These are phyloP conservation scores for Debaryomyces singareniensis DNA, from an alignment of 1,139 yeast species.

Conservation along the genomic window DNA sequence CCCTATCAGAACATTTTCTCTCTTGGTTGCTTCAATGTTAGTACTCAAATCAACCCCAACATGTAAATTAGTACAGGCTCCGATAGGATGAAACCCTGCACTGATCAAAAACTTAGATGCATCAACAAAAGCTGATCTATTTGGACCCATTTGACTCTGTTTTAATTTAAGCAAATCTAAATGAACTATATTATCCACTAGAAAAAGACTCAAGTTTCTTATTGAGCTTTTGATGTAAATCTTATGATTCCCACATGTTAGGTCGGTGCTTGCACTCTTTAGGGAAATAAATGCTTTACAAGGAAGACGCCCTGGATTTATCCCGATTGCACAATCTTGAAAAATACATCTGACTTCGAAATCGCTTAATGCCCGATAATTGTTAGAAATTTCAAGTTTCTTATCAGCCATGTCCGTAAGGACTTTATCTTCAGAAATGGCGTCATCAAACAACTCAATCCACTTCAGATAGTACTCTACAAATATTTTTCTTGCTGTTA, in stretches of 20 bases:
- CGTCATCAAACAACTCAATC: conserved; percentile 29
- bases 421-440: conserved; percentile 3
- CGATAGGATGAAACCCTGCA: conserved; percentile 43
- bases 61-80: conserved; percentile 35
- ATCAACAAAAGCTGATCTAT: conserved; percentile 5
- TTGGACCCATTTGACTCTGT: neutral
- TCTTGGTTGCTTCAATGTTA: conserved; percentile 15
- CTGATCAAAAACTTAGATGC: conserved; percentile 20
- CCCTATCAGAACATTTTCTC: conserved; percentile 15
- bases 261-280: conserved; percentile 47
- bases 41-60: conserved; percentile 33
- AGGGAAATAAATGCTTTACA: conserved; percentile 49
- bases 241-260: conserved; percentile 27
- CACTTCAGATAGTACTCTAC: conserved; percentile 54
- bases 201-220: conserved; percentile 37
- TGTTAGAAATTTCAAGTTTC: conserved; percentile 1
- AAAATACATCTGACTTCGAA: conserved; percentile 40
- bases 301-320: conserved; percentile 51
- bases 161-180: conserved; percentile 13
- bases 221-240: conserved; percentile 38
- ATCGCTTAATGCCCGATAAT: conserved; percentile 4
- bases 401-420: conserved; percentile 3
- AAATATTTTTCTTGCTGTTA: conserved; percentile 37
- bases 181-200: conserved; percentile 51
- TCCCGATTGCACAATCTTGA: conserved; percentile 48